Evolutionary conservation across 176 grass and related monocot genomes (phyloP).

Genomic region (Carex parvula): DNA sequence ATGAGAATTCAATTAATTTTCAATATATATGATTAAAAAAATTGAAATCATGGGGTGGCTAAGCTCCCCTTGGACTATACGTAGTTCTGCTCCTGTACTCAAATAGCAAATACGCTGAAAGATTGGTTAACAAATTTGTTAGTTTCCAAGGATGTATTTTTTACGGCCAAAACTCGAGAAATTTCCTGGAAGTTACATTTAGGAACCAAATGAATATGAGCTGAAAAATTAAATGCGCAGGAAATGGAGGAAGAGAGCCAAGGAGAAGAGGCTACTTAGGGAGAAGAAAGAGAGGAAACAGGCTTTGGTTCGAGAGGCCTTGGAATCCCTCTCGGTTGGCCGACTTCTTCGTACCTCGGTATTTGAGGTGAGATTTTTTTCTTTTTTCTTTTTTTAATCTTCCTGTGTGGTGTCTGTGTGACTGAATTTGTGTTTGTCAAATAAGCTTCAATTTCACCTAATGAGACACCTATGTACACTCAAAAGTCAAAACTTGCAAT

Average conservation of each 20-base stretch:
- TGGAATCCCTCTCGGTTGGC: conserved; percentile 62
- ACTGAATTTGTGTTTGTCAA: background rate
- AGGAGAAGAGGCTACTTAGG: conserved; percentile 37
- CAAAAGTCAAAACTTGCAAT: background rate
- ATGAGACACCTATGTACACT: background rate
- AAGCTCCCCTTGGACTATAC: too few species aligned
- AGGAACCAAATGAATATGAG: conserved; percentile 19
- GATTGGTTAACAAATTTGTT: background rate
- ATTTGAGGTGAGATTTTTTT: conserved; percentile 17
- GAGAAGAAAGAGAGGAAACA: conserved; percentile 76
- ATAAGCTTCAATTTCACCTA: background rate
- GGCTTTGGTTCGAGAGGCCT: conserved; percentile 52
- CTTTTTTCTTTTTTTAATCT: background rate
- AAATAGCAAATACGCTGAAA: background rate
- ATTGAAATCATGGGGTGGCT: too few species aligned
- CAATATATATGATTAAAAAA: too few species aligned
- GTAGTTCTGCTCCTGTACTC: background rate
- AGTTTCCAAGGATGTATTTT: background rate
- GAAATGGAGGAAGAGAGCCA: conserved; percentile 70
- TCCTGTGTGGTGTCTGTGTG: background rate
- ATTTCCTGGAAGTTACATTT: background rate
- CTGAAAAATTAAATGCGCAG: conserved; percentile 33
- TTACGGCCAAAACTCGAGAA: background rate
- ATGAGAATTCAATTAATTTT: too few species aligned
- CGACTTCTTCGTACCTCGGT: conserved; percentile 40